Conservation (phyloP, 192 early-diverging fungal species). For the Podila epicladia region DNA sequence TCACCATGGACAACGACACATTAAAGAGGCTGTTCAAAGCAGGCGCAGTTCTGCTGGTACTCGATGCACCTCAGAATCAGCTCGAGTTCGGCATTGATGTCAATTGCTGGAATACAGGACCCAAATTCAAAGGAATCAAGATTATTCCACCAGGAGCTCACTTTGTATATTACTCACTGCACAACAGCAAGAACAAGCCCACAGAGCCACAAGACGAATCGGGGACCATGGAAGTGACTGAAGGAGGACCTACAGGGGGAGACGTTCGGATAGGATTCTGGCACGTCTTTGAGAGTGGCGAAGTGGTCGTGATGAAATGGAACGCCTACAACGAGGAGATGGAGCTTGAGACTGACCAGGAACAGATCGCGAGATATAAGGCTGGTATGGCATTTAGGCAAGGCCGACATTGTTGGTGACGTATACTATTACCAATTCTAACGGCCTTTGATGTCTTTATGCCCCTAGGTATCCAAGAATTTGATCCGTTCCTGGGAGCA, state of each 20-base stretch:
- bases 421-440: neutral
- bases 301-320: conserved; percentile 90
- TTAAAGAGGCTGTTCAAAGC: conserved; percentile 78
- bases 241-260: conserved; percentile 23
- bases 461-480: conserved; percentile 74
- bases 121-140: conserved; percentile 91
- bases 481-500: conserved; percentile 83
- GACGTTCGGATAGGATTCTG: conserved; percentile 29
- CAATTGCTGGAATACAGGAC: conserved; percentile 91
- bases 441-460: neutral
- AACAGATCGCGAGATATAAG: conserved; percentile 69
- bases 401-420: neutral
- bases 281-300: conserved; percentile 28
- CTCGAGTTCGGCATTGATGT: conserved; percentile 90
- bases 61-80: conserved; percentile 77
- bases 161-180: conserved; percentile 84
- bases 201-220: conserved; percentile 5
- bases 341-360: conserved; percentile 62
- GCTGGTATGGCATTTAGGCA: conserved; percentile 58
- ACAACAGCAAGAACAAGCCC: conserved; percentile 59
- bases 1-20: conserved; percentile 83
- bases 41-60: conserved; percentile 83
- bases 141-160: conserved; percentile 95
- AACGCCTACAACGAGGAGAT: conserved; percentile 75
- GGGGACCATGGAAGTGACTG: conserved; percentile 26